Evolutionary conservation across 768 basidiomycete genomes (phyloP).

Genomic region (Sistotremastrum niveocremeum): DNA sequence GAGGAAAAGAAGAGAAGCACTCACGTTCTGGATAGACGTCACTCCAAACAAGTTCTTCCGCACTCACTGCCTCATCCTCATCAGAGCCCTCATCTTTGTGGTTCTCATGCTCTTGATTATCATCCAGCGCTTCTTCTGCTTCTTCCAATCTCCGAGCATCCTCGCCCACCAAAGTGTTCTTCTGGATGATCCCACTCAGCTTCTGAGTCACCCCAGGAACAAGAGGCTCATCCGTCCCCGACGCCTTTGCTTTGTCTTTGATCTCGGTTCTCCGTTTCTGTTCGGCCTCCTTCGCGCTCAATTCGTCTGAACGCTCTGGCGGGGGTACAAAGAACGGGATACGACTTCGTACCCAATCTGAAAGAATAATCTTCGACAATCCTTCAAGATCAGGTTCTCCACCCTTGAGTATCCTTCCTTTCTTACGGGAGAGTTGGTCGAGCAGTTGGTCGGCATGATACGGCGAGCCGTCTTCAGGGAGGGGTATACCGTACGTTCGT

Average conservation of each 20-base stretch:
- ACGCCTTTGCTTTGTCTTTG: conserved; percentile 11
- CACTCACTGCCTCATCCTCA: conserved; percentile 29
- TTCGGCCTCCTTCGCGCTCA: conserved; percentile 35
- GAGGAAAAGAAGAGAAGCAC: no score
- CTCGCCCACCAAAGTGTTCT: conserved; percentile 75
- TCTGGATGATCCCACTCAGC: conserved; percentile 75
- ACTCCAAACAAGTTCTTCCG: conserved; percentile 63
- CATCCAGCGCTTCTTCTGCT: conserved; percentile 22
- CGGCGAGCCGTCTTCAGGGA: conserved; percentile 43
- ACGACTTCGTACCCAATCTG: conserved; percentile 94
- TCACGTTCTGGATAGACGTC: conserved; percentile 46
- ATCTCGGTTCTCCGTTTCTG: no score
- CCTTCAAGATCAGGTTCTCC: conserved; percentile 90
- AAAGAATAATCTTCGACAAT: conserved; percentile 88
- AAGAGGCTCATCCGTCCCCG: conserved; percentile 17
- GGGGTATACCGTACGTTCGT: conserved; percentile 62
- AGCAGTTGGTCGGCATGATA: conserved; percentile 76
- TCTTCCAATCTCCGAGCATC: conserved; percentile 60
- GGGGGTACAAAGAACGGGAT: conserved; percentile 95
- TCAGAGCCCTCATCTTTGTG: conserved; percentile 18
- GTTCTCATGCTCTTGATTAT: conserved; percentile 18
- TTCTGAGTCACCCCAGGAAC: conserved; percentile 72
- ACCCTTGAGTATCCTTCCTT: conserved; percentile 82
- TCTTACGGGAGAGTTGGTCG: conserved; percentile 75
- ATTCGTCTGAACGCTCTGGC: conserved; percentile 64